phyloP scores from a whole-genome alignment of 2,329 filamentous ascomycete genomes.

The Fulvia fulva region DNA sequence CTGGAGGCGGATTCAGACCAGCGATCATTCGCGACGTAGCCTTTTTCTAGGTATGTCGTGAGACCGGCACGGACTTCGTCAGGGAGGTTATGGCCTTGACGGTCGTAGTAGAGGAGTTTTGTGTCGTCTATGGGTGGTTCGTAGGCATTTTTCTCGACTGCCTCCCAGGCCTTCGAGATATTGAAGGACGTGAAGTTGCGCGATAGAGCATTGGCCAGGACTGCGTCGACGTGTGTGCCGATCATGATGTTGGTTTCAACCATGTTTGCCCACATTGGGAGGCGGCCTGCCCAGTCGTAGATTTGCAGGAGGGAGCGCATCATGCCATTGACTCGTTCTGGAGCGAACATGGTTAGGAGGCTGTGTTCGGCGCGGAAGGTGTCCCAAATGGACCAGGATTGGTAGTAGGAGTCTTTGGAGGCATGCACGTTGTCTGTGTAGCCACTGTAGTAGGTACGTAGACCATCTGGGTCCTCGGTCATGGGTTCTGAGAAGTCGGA shows the following conservation, averaged over 20 bases:
- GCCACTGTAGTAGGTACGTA: slow-evolving; percentile 43
- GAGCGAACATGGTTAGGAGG: slow-evolving; percentile 44
- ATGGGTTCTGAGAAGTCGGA: slow-evolving; percentile 47
- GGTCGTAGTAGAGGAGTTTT: slow-evolving; percentile 45
- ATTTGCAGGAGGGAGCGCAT: slow-evolving; percentile 46
- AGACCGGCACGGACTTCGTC: slow-evolving; percentile 47
- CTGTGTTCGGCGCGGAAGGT: slow-evolving; percentile 49
- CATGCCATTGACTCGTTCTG: slow-evolving; percentile 47
- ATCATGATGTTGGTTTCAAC: slow-evolving; percentile 52
- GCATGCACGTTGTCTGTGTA: slow-evolving; percentile 46
- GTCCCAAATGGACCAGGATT: slow-evolving; percentile 52
- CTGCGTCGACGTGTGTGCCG: slow-evolving; percentile 47
- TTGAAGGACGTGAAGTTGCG: slow-evolving; percentile 44
- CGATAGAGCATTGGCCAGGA: slow-evolving; percentile 46
- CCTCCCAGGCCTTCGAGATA: slow-evolving; percentile 42
- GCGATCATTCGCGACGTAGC: slow-evolving; percentile 47
- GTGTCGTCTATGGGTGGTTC: slow-evolving; percentile 44
- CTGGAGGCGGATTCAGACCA: slow-evolving; percentile 48
- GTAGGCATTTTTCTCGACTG: slow-evolving; percentile 45
- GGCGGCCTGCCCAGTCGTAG: slow-evolving; percentile 45
- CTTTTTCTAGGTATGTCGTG: slow-evolving; percentile 42
- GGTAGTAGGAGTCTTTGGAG: slow-evolving; percentile 46
- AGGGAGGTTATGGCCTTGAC: slow-evolving; percentile 42
- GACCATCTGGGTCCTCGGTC: slow-evolving; percentile 13
- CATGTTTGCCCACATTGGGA: slow-evolving; percentile 50